phyloP scores from a whole-genome alignment of 495 filamentous ascomycete species.

The Annulohypoxylon maeteangense region DNA sequence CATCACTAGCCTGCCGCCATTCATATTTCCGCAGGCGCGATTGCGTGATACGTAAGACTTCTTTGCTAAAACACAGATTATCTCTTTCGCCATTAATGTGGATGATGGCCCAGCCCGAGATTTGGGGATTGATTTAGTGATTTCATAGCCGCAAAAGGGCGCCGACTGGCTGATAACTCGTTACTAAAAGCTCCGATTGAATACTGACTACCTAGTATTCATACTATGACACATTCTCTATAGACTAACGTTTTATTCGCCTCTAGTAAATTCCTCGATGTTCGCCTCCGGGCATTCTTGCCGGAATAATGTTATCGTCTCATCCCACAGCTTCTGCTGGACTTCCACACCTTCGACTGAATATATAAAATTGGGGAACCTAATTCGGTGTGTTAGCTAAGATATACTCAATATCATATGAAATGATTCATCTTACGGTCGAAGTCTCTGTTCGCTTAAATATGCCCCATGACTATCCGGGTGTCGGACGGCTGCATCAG shows the following conservation, averaged over 20 bases:
- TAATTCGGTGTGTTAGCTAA: slow-evolving; percentile 15
- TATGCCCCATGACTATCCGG: slow-evolving; percentile 43
- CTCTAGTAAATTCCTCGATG: slow-evolving; percentile 32
- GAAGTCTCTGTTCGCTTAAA: slow-evolving; percentile 40
- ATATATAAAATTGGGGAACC: slow-evolving; percentile 43
- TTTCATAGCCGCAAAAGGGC: no score
- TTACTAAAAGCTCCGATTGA: no score
- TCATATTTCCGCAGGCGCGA: neutral
- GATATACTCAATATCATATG: neutral
- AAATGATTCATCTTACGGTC: slow-evolving; percentile 30
- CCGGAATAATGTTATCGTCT: slow-evolving; percentile 50
- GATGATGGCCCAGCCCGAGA: neutral
- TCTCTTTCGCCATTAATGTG: neutral
- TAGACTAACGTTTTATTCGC: neutral
- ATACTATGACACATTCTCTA: no score
- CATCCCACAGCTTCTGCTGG: slow-evolving; percentile 55
- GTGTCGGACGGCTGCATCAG: slow-evolving; percentile 34
- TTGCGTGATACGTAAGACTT: neutral
- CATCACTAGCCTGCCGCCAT: neutral
- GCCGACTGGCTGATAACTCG: no score
- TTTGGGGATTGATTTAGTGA: neutral
- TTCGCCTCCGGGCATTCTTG: slow-evolving; percentile 30
- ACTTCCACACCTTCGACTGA: slow-evolving; percentile 52
- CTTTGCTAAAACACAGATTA: neutral
- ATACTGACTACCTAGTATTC: no score